Conservation (phyloP, 495 filamentous ascomycete species). For the Neurospora sp. region DNA sequence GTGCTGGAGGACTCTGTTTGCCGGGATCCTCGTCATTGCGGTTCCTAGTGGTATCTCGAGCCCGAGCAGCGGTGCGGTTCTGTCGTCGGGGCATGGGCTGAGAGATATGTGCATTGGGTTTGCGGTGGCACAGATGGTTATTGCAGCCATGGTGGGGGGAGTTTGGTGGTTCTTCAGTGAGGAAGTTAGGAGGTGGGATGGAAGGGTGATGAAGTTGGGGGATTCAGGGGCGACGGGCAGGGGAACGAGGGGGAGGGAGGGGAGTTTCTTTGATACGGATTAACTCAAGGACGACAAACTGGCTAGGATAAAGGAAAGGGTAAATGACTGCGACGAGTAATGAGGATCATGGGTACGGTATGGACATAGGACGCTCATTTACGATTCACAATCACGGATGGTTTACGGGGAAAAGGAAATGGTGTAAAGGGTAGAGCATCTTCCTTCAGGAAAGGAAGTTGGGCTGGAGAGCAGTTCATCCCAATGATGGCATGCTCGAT, state of each 20-base stretch:
- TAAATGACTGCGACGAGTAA: neutral
- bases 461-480: neutral
- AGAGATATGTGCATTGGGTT: conserved; percentile 23
- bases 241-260: conserved; percentile 26
- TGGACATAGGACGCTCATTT: neutral
- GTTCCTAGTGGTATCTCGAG: conserved; percentile 16
- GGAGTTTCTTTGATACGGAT: conserved; percentile 38
- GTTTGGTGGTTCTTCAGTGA: conserved; percentile 32
- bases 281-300: conserved; percentile 6
- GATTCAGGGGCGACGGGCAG: conserved; percentile 5
- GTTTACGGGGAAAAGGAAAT: neutral
- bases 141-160: conserved; percentile 15
- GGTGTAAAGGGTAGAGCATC: neutral
- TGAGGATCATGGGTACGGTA: neutral
- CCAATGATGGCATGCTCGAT: neutral
- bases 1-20: conserved; percentile 22
- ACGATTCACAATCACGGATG: neutral
- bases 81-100: conserved; percentile 24
- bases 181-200: conserved; percentile 26
- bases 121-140: conserved; percentile 22
- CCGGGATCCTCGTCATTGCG: conserved; percentile 30
- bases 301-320: neutral
- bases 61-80: conserved; percentile 4
- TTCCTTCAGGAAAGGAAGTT: neutral
- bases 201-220: conserved; percentile 30